Evolutionary conservation across 2,329 filamentous ascomycete species (phyloP), one percentile per base, ranked within the genome.

Genomic region (Orbilia brochopaga): DNA sequence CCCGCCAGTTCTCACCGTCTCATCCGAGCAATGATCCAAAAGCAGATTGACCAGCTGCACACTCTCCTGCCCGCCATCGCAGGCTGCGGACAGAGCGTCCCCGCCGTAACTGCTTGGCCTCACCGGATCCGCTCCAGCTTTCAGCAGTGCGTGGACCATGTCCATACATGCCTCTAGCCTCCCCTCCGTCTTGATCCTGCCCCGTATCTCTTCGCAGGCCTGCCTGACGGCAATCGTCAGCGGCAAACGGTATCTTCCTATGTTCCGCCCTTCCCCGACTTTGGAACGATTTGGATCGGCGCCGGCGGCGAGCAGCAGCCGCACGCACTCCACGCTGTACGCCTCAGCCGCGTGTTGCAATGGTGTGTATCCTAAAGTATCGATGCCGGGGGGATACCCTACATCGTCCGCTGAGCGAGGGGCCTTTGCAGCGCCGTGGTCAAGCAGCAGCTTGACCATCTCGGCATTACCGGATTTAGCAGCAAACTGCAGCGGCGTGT

Each of bases 391-490:
- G 37, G 53, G 53, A 42, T 7, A 42, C 13, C 53, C 53, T 42
- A 40, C 37, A 32, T 56, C 53, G 53, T 56, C 21, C 32, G 32
- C 53, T 42, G 53, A 56, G 19, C 53, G 37, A 19, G 53, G 53
- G 17, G 53, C 30, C 53, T 56, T 42, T 42, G 32, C 53, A 42
- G 53, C 53, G 15, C 53, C 53, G 19, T 56, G 53, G 40, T 56
- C 53, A 44, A 56, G 53, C 15, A 44, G 53, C 21, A 56, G 40
- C 40, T 56, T 56, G 40, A 56, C 30, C 40, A 56, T 56, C 40
- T 21, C 32, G 27, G 53, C 53, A 23, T 56, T 42, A 32, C 53
- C 53, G 7, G 19, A 19, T 30, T 19, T 17, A 10, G 53, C 53
- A 21, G 53, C 53, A 32, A 56, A 17, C 40, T 56, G 53, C 30